phyloP scores from a whole-genome alignment of 106 monocot genomes.

The Dendrobium huoshanense region DNA sequence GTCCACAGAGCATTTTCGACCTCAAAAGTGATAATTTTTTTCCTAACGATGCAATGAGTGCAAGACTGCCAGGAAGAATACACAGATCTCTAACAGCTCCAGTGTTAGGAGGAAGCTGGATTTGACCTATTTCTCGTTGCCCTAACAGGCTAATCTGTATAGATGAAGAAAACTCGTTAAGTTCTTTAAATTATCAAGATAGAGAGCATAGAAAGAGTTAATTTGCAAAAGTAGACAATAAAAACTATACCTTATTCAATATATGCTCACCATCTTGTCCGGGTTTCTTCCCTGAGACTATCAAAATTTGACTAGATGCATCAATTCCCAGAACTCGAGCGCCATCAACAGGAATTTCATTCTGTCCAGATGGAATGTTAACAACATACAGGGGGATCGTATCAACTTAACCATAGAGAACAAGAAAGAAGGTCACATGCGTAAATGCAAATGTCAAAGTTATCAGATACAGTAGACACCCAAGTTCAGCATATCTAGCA shows the following conservation, averaged over 20 bases:
- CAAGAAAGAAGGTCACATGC: background rate
- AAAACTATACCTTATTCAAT: slow-evolving; percentile 52
- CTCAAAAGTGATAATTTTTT: slow-evolving; percentile 81
- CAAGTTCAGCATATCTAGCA: background rate
- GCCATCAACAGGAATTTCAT: slow-evolving; percentile 53
- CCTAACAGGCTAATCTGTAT: slow-evolving; percentile 57
- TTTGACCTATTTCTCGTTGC: slow-evolving; percentile 39
- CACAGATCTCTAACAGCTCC: slow-evolving; percentile 69
- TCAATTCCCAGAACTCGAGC: slow-evolving; percentile 77
- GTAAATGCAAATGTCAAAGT: background rate
- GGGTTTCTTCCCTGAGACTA: slow-evolving; percentile 52
- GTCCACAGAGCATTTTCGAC: slow-evolving; percentile 19
- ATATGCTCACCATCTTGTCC: slow-evolving; percentile 43
- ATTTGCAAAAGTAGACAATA: background rate
- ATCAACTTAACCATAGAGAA: slow-evolving; percentile 1
- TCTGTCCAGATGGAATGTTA: slow-evolving; percentile 27
- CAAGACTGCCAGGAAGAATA: slow-evolving; percentile 52
- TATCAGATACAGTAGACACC: background rate
- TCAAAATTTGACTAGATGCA: slow-evolving; percentile 42
- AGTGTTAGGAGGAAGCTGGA: slow-evolving; percentile 53
- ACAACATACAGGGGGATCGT: background rate
- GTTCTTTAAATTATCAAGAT: background rate
- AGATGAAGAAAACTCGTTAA: slow-evolving; percentile 2
- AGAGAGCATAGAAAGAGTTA: background rate
- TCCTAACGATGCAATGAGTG: slow-evolving; percentile 75